phyloP scores from a whole-genome alignment of 2,329 filamentous ascomycete species.

The Exophiala xenobiotica region DNA sequence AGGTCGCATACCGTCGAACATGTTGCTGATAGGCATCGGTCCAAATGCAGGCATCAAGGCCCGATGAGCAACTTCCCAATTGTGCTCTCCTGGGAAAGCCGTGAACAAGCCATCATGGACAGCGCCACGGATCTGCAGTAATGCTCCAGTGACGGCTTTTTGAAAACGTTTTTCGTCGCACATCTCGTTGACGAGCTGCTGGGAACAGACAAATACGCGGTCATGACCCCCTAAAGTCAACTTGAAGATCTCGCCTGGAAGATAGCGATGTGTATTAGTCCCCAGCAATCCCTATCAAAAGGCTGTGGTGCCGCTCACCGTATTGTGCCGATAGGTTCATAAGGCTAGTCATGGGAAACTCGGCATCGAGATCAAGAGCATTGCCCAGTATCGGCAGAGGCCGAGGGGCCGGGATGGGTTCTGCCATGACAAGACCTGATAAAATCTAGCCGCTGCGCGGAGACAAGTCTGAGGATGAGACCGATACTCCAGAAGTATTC shows the following conservation, averaged over 20 bases:
- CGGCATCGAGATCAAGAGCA: conserved; percentile 49
- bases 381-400: conserved; percentile 54
- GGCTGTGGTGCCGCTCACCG: conserved; percentile 36
- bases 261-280: no score
- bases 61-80: conserved; percentile 64
- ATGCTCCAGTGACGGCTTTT: conserved; percentile 54
- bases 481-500: no score
- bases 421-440: conserved; percentile 38
- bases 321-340: conserved; percentile 50
- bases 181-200: conserved; percentile 60
- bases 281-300: no score
- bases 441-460: no score
- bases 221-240: conserved; percentile 51
- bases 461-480: no score
- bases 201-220: conserved; percentile 53
- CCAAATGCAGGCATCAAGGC: conserved; percentile 49
- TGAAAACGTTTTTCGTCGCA: conserved; percentile 65
- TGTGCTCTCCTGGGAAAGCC: conserved; percentile 48
- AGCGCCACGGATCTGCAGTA: conserved; percentile 59
- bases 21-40: conserved; percentile 42
- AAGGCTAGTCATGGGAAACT: conserved; percentile 52
- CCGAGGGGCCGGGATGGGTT: conserved; percentile 52
- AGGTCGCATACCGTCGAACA: conserved; percentile 41
- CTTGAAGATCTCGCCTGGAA: conserved; percentile 60
- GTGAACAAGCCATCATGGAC: conserved; percentile 68